Evolutionary conservation across 768 basidiomycete species (phyloP), one percentile per base, ranked within the genome.

Genomic region (Phylloporus sp.): DNA sequence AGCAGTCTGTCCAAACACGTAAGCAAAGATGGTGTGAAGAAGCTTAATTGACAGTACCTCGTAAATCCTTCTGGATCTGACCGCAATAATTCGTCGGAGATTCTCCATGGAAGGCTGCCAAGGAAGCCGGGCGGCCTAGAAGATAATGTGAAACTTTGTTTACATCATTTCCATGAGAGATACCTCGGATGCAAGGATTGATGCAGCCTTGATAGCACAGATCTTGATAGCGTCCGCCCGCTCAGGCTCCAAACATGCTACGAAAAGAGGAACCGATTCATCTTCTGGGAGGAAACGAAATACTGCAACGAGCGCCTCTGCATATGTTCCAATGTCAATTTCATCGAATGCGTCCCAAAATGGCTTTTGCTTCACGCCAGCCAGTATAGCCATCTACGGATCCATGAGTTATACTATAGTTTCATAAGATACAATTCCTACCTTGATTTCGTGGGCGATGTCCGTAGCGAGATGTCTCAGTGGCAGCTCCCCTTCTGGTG

Each of bases 211-310:
- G 48, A 93, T 75, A 2, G 79, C 91, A 52, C 81, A 81, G 11
- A 86, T 80, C 72, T 93, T 93, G 58, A 90, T 81, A 2, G 86
- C 85, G 23, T 91, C 88, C 1, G 88, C 86, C 27, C 86, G 80
- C 59, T 91, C 87, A 9, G 90, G 81, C 49, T 86, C 82, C 36
- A 91, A 64, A 55, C 89, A 88, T 13, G 73, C 72, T 20, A 72
- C 60, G 62, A 93, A 88, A 6, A 91, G 61, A 0, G 74, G 73
- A 7, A 84, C 42, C 3, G 81, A 75, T 34, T 89, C 85, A 39
- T 82, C 79, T 38, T 76, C 71, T 0, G 86, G 78, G 20, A 89
- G 65, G 58, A 86, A 88, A 13, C 88, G 80, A 65, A 80, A 93
- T 10, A 91, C 66, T 2, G 80, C 78, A 2, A 85, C 85, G 9